Percentiles rank a stretch among this genome's conserved stretches.
These are phyloP conservation scores for Suhomyces canberraensis DNA, from an alignment of 805 yeast species.

Conservation along the genomic window DNA sequence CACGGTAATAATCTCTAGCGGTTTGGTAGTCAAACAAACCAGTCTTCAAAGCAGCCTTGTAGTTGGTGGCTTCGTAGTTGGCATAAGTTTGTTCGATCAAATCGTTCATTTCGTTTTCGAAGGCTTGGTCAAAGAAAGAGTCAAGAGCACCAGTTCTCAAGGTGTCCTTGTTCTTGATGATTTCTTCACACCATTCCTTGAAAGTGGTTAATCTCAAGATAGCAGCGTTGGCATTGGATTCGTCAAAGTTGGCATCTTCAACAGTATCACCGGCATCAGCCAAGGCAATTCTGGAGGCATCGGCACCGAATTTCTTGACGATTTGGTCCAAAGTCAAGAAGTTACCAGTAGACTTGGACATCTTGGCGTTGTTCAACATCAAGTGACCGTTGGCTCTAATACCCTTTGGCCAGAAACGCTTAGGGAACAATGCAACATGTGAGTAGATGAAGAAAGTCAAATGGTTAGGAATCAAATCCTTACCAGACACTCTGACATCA, in stretches of 20 bases:
- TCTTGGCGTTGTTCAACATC: slow-evolving; percentile 91
- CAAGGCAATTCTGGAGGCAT: slow-evolving; percentile 93
- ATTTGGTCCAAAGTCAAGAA: slow-evolving; percentile 86
- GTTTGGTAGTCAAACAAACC: slow-evolving; percentile 94
- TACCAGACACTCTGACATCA: slow-evolving; percentile 89
- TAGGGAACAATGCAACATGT: slow-evolving; percentile 91
- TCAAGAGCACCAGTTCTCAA: slow-evolving; percentile 50
- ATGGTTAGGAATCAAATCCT: slow-evolving; percentile 96
- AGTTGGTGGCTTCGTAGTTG: slow-evolving; percentile 69
- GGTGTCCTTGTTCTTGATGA: slow-evolving; percentile 46
- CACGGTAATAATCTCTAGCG: slow-evolving; percentile 95
- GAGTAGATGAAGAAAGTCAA: slow-evolving; percentile 92
- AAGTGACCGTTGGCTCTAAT: slow-evolving; percentile 94
- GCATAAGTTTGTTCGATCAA: slow-evolving; percentile 72
- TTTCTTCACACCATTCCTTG: slow-evolving; percentile 94
- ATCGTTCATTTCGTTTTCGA: slow-evolving; percentile 88
- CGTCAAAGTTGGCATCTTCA: slow-evolving; percentile 98
- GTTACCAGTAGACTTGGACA: slow-evolving; percentile 98
- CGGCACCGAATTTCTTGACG: slow-evolving; percentile 90
- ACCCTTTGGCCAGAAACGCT: slow-evolving; percentile 89
- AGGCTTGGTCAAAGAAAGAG: slow-evolving; percentile 78
- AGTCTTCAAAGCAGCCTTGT: slow-evolving; percentile 83
- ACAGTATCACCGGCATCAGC: slow-evolving; percentile 98
- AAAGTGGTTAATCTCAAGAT: slow-evolving; percentile 87
- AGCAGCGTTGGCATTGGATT: slow-evolving; percentile 94